Evolutionary conservation across 2,329 filamentous ascomycete genomes (phyloP), one percentile per base, ranked within the genome.

Genomic region (Pseudogymnoascus sp.): DNA sequence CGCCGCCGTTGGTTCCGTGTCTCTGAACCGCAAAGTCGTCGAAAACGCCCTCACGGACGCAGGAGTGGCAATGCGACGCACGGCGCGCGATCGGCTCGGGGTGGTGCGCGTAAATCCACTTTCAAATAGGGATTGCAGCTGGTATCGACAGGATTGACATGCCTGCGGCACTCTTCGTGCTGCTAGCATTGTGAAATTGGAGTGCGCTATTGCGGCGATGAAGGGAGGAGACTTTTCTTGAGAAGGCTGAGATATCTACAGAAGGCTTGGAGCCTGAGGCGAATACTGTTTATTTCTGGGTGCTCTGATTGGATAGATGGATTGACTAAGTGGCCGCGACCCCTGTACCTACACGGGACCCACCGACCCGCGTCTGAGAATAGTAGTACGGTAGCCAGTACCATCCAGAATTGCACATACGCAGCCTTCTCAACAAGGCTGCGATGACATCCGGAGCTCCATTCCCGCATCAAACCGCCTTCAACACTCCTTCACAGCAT

Each of bases 121-220:
- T 62, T 74, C 70, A 44, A 74, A 73, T 0, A 75, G 63, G 4
- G 68, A 66, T 25, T 71, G 68, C 0, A 76, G 68, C 42, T 73
- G 72, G 15, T 69, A 66, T 59, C 71, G 70, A 63, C 73, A 75
- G 64, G 71, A 71, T 61, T 70, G 70, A 60, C 73, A 75, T 35
- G 69, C 69, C 38, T 63, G 64, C 8, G 69, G 70, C 33, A 65
- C 63, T 51, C 68, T 70, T 9, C 67, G 69, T 29, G 67, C 67
- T 9, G 65, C 68, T 63, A 73, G 63, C 71, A 73, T 73, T n/a
- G 12, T 48, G 25, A 29, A 48, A 15, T 3, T 29, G 29, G 42
- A 48, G 3, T 48, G 6, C 25, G 42, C 42, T 44, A 5, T 48
- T 48, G 25, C 42, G 42, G 29, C 13, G 25, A 29, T 48, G 42